Evolutionary conservation across 1,139 yeast species (phyloP).

Genomic region (Waltiozyma sp.): DNA sequence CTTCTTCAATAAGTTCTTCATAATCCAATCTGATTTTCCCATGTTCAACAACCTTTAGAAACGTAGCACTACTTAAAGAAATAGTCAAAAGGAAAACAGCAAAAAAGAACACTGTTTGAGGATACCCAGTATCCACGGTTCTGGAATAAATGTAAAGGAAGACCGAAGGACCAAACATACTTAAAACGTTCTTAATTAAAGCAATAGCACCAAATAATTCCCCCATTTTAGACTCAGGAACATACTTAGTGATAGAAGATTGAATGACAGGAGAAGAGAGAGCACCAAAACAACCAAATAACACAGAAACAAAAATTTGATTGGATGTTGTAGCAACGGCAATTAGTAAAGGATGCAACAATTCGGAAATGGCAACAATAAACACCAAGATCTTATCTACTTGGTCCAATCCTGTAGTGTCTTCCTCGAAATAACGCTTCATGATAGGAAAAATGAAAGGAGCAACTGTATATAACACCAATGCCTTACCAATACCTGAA

Average conservation of each 20-base stretch:
- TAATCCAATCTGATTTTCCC: background rate
- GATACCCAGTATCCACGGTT: conserved; percentile 18
- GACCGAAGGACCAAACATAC: conserved; percentile 25
- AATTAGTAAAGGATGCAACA: conserved; percentile 31
- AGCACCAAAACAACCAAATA: conserved; percentile 39
- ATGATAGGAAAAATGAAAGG: conserved; percentile 33
- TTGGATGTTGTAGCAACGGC: conserved; percentile 23
- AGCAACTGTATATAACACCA: conserved; percentile 29
- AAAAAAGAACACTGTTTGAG: conserved; percentile 18
- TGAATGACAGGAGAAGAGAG: conserved; percentile 37
- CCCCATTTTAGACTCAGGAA: conserved; percentile 32
- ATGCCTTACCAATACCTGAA: conserved; percentile 36
- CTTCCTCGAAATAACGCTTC: conserved; percentile 19
- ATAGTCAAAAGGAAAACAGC: conserved; percentile 8
- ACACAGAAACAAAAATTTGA: conserved; percentile 20
- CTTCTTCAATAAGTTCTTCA: background rate
- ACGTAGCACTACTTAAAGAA: conserved; percentile 1
- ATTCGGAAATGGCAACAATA: conserved; percentile 29
- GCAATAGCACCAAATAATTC: conserved; percentile 40
- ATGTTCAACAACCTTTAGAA: conserved; percentile 3
- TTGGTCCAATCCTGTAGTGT: conserved; percentile 33
- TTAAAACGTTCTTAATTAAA: conserved; percentile 27
- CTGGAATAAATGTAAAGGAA: conserved; percentile 27
- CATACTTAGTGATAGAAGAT: conserved; percentile 40
- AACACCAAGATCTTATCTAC: conserved; percentile 40